phyloP scores from a whole-genome alignment of 164 flowering plant species.

The Protea cynaroides region DNA sequence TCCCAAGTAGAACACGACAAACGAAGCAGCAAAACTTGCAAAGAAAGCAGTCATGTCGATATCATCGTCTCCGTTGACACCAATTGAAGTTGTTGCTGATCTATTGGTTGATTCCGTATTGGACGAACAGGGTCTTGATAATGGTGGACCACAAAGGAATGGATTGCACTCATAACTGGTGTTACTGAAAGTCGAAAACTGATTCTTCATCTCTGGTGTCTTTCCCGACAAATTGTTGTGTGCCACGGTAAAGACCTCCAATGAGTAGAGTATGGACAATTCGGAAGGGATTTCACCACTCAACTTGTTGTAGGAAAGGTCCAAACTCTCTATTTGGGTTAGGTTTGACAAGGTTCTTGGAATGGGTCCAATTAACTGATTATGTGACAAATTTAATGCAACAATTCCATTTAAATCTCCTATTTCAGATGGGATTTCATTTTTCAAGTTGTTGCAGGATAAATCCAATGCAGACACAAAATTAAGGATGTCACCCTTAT shows the following conservation, averaged over 20 bases:
- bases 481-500: constrained; percentile 1
- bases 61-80: neutral
- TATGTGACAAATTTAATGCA: constrained; percentile 17
- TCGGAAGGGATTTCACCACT: constrained; percentile 20
- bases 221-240: constrained; percentile 19
- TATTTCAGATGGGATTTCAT: constrained; percentile 19
- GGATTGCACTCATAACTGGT: constrained; percentile 15
- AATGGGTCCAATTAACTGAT: constrained; percentile 13
- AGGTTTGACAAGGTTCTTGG: constrained; percentile 15
- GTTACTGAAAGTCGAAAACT: constrained; percentile 14
- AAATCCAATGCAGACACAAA: constrained; percentile 20
- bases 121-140: neutral
- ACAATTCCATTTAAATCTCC: constrained; percentile 9
- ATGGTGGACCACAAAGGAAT: constrained; percentile 18
- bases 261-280: constrained; percentile 3
- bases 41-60: neutral
- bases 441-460: constrained; percentile 17
- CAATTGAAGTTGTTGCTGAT: no score
- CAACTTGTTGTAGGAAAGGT: constrained; percentile 24
- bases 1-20: neutral
- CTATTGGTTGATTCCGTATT: no score
- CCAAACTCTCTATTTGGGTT: constrained; percentile 19
- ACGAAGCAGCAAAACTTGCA: neutral
- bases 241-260: constrained; percentile 15
- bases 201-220: neutral